phyloP scores from a whole-genome alignment of 805 yeast genomes.

The Priceomyces fermenticarens region DNA sequence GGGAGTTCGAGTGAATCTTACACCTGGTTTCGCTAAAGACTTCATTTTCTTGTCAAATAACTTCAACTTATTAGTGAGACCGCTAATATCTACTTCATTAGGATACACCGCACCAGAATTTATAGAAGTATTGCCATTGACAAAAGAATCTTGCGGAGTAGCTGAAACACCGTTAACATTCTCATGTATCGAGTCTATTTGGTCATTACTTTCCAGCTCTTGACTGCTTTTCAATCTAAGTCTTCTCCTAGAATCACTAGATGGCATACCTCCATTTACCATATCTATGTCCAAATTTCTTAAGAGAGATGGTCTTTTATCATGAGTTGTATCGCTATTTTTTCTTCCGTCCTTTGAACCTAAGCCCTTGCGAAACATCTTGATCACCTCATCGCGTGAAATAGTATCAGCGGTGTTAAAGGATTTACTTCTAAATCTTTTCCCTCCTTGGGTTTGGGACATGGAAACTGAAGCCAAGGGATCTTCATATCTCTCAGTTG shows the following conservation, averaged over 20 bases:
- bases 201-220: too few species aligned
- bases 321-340: constrained; percentile 1
- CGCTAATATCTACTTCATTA: not conserved
- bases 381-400: constrained; percentile 15
- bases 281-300: constrained; percentile 19
- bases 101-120: too few species aligned
- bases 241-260: constrained; percentile 6
- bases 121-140: too few species aligned
- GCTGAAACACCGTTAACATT: too few species aligned
- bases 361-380: constrained; percentile 20
- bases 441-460: not conserved
- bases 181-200: too few species aligned
- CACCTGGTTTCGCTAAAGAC: constrained; percentile 5
- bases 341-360: constrained; percentile 4
- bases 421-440: constrained; percentile 2
- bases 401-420: constrained; percentile 5
- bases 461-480: not conserved
- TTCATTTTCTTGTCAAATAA: constrained; percentile 16
- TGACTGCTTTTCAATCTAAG: constrained; percentile 4
- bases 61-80: constrained; percentile 19
- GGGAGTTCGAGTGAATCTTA: constrained; percentile 1
- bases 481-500: not conserved
- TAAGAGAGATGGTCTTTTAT: constrained; percentile 7
- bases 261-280: constrained; percentile 16
- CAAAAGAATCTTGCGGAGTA: too few species aligned